Evolutionary conservation across 495 filamentous ascomycete species (phyloP).

Genomic region (Hypoxylon rickii): DNA sequence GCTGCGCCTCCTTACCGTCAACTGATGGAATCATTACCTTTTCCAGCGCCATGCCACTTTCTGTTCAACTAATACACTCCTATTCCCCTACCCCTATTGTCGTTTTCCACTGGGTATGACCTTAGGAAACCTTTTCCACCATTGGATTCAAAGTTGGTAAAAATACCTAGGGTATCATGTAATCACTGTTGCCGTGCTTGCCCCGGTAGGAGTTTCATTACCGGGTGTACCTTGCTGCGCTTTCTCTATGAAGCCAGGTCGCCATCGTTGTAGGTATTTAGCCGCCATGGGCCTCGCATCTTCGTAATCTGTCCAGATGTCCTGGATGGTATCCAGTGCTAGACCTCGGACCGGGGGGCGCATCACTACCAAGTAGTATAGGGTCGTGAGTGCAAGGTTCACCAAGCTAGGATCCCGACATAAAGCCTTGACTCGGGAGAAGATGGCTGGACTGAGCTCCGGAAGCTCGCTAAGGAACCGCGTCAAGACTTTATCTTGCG

Average conservation of each 20-base stretch:
- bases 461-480: slow-evolving; percentile 92
- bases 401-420: slow-evolving; percentile 83
- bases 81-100: too few species aligned
- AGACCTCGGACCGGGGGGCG: slow-evolving; percentile 81
- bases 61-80: too few species aligned
- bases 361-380: slow-evolving; percentile 80
- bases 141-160: too few species aligned
- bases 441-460: slow-evolving; percentile 68
- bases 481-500: slow-evolving; percentile 84
- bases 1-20: too few species aligned
- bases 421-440: slow-evolving; percentile 75
- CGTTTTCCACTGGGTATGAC: too few species aligned
- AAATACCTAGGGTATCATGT: slow-evolving; percentile 31
- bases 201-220: slow-evolving; percentile 10
- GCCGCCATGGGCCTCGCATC: slow-evolving; percentile 57
- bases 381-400: slow-evolving; percentile 52
- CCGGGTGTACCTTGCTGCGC: slow-evolving; percentile 29
- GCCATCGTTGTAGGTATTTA: slow-evolving; percentile 59
- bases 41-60: too few species aligned
- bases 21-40: too few species aligned
- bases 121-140: too few species aligned
- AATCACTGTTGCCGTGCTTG: slow-evolving; percentile 14
- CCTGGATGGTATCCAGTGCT: slow-evolving; percentile 79
- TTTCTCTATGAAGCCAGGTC: slow-evolving; percentile 54
- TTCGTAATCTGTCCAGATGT: slow-evolving; percentile 80